phyloP scores from a whole-genome alignment of 441 rosid species.

The Brassica hybrid region DNA sequence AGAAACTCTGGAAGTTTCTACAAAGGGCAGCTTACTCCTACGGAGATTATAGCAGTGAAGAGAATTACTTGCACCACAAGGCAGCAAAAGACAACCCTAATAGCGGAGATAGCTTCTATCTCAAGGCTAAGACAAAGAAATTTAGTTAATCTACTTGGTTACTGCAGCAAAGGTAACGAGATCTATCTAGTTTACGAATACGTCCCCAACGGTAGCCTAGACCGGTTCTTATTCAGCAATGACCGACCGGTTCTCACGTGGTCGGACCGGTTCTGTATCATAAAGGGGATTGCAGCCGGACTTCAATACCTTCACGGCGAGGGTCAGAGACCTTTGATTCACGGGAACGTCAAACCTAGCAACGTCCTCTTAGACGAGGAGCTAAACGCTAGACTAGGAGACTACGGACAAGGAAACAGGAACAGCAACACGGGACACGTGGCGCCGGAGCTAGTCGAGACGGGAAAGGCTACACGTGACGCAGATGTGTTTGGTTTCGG shows the following conservation, averaged over 20 bases:
- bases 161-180: conserved; percentile 34
- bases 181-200: conserved; percentile 36
- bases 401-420: conserved; percentile 35
- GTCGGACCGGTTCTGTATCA: conserved; percentile 35
- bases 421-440: conserved; percentile 19
- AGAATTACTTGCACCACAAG: conserved; percentile 36
- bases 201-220: conserved; percentile 38
- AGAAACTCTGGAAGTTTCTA: conserved; percentile 34
- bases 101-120: conserved; percentile 15
- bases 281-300: conserved; percentile 36
- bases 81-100: conserved; percentile 27
- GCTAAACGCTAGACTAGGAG: conserved; percentile 39
- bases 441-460: conserved; percentile 31
- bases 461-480: conserved; percentile 24
- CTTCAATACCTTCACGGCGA: conserved; percentile 38
- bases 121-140: conserved; percentile 34
- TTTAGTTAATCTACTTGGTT: conserved; percentile 37
- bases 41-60: conserved; percentile 33
- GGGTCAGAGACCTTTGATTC: conserved; percentile 25
- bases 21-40: conserved; percentile 31
- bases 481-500: conserved; percentile 41
- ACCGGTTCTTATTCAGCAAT: conserved; percentile 39
- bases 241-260: conserved; percentile 40
- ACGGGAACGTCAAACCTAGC: conserved; percentile 38
- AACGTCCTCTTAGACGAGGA: conserved; percentile 43